Evolutionary conservation across 176 grass and related monocot genomes (phyloP), one percentile per base, ranked within the genome.

Genomic region (Lolium multiflorum): DNA sequence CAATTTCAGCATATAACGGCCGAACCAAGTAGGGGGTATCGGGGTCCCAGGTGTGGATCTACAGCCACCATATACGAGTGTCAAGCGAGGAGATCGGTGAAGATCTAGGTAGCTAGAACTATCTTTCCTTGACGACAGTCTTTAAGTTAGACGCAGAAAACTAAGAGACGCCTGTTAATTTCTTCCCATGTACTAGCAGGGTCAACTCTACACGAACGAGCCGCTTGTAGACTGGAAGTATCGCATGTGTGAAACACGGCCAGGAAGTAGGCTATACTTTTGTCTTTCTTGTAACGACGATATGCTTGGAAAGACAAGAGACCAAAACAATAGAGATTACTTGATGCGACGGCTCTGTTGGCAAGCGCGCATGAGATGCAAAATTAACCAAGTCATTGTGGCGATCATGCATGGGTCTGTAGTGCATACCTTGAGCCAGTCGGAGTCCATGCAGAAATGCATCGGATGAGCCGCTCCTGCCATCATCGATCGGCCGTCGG

Each of bases 371-470:
- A 10, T 52, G 47, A 85, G 46, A 66, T 17, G 28, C 61, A 60
- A 68, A 84, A 26, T 7, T 50, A 74, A 26, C 13, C 20, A 56
- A 28, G 63, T 65, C 21, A 3, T 24, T 24, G 25, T 4, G 48
- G 41, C 66, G 28, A 69, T 56, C n/a, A n/a, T n/a, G n/a, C 50
- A 56, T 56, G 54, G 54, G 18, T 56, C 54, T 0, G 13, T 52
- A 50, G 51, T 54, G 4, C 80, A 38, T 94, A 97, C 94, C 94
- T 97, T 97, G 79, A 97, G 86, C 94, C 92, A 97, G 85, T 97
- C 92, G 7, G 94, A 90, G 80, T 97, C 94, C 92, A 97, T 89
- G 89, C 90, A 92, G 69, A 97, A 89, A 64, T 97, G 94, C 92
- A 97, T 92, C 78, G 89, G 84, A 76, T 92, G 86, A 70, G 78